A percentile compares a stretch with the other conserved stretches of the same genome.
phyloP scores from a whole-genome alignment of 805 yeast genomes.

The Nakazawaea molendinolei region DNA sequence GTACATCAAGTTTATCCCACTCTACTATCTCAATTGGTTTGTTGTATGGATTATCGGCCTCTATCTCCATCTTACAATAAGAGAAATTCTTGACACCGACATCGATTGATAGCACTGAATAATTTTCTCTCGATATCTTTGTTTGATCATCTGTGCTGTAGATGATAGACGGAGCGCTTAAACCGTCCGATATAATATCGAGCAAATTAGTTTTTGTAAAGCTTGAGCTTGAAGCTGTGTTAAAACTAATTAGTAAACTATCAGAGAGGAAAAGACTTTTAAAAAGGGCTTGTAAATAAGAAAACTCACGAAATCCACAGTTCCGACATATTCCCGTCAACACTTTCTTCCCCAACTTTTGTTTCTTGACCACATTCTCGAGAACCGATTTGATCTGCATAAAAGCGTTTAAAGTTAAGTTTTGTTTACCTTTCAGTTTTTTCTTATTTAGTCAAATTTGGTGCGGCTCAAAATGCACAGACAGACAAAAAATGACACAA shows the following conservation, averaged over 20 bases:
- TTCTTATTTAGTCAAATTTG: too few species aligned
- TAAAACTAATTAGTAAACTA: not conserved
- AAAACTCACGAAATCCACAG: slow-evolving; percentile 16
- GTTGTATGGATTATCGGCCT: not conserved
- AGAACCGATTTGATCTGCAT: slow-evolving; percentile 4
- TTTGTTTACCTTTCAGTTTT: too few species aligned
- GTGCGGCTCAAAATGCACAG: too few species aligned
- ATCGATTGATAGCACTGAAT: slow-evolving; percentile 23
- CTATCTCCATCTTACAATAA: slow-evolving; percentile 17
- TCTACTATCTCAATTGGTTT: slow-evolving; percentile 18
- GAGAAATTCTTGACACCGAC: slow-evolving; percentile 29
- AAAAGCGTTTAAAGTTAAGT: not conserved
- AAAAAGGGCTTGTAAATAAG: too few species aligned
- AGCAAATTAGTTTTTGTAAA: slow-evolving; percentile 13
- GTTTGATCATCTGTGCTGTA: slow-evolving; percentile 10
- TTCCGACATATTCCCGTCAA: slow-evolving; percentile 13
- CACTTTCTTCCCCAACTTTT: slow-evolving; percentile 11
- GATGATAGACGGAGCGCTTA: slow-evolving; percentile 3
- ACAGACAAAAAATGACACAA: too few species aligned
- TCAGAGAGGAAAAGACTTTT: not conserved
- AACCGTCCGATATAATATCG: slow-evolving; percentile 4
- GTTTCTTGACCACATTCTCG: slow-evolving; percentile 1
- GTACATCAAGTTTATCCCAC: slow-evolving; percentile 28
- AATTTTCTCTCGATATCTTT: not conserved
- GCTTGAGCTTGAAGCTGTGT: slow-evolving; percentile 6